A percentile compares a stretch with the other conserved stretches of the same genome.
Evolutionary conservation across 345 rosid genomes (phyloP).

Genomic region (Eucalyptus marginata): DNA sequence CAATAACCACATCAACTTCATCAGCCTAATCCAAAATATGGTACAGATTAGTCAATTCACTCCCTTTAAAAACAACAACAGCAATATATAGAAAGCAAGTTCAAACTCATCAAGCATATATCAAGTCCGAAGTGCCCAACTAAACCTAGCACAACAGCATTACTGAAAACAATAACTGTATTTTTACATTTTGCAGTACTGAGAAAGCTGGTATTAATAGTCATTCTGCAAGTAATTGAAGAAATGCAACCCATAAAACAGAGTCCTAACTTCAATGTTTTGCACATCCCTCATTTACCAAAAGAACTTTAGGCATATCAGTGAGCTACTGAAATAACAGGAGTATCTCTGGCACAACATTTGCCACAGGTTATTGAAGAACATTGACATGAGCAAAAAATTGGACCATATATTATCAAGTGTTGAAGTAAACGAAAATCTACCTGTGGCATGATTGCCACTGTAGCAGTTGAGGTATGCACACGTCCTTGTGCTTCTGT

Average conservation of each 20-base stretch:
- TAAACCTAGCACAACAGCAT: not conserved
- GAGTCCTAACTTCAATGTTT: not conserved
- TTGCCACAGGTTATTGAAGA: not conserved
- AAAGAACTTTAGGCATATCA: not conserved
- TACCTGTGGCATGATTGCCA: constrained; percentile 99
- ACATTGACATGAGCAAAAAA: not conserved
- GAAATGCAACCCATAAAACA: not conserved
- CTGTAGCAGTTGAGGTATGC: constrained; percentile 96
- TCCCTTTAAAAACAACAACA: not conserved
- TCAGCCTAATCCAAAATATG: constrained; percentile 41
- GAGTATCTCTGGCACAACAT: not conserved
- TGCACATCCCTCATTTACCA: not conserved
- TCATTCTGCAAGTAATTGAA: not conserved
- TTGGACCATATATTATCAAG: not conserved
- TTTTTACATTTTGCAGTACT: not conserved
- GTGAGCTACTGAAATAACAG: not conserved
- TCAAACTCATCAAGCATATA: not conserved
- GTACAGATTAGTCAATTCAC: not conserved
- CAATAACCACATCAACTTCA: constrained; percentile 95
- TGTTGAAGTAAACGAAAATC: not conserved
- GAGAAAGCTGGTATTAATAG: not conserved
- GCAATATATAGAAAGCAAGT: not conserved
- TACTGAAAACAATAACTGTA: not conserved
- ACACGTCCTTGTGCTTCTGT: constrained; percentile 95
- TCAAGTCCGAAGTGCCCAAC: not conserved